Percentiles rank a stretch among this genome's conserved stretches.
Evolutionary conservation across 805 yeast genomes (phyloP).

Genomic region (Zygosaccharomyces bisporus): DNA sequence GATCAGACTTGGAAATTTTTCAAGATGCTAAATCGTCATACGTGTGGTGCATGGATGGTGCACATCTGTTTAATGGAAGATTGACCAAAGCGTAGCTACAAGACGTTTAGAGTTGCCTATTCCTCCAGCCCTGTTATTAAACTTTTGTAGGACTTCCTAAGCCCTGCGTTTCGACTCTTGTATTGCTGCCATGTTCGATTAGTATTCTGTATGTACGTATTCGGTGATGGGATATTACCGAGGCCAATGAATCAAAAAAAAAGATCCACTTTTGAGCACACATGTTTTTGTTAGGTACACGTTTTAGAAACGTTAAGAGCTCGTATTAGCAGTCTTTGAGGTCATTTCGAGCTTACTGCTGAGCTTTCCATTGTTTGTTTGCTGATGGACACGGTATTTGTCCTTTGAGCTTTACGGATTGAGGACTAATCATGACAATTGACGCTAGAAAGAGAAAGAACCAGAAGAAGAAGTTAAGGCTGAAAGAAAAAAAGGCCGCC

Average conservation of each 20-base stretch:
- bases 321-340: not conserved
- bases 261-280: constrained; percentile 4
- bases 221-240: not conserved
- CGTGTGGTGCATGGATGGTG: constrained; percentile 3
- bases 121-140: no score
- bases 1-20: constrained; percentile 5
- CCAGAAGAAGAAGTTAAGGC: constrained; percentile 36
- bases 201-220: constrained; percentile 1
- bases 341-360: constrained; percentile 1
- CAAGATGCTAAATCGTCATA: not conserved
- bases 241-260: not conserved
- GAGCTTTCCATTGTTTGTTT: not conserved
- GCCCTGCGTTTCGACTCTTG: not conserved
- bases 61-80: no score
- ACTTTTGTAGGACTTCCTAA: no score
- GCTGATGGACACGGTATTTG: constrained; percentile 1
- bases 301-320: not conserved
- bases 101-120: no score
- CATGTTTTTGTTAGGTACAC: not conserved
- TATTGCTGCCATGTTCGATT: not conserved
- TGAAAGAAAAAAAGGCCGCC: constrained; percentile 32
- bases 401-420: not conserved
- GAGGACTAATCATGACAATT: constrained; percentile 12
- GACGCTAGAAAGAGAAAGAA: constrained; percentile 36
- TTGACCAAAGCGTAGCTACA: no score